Conservation (phyloP, 1,284 basidiomycete genomes). For the Retiboletus fuscus region DNA sequence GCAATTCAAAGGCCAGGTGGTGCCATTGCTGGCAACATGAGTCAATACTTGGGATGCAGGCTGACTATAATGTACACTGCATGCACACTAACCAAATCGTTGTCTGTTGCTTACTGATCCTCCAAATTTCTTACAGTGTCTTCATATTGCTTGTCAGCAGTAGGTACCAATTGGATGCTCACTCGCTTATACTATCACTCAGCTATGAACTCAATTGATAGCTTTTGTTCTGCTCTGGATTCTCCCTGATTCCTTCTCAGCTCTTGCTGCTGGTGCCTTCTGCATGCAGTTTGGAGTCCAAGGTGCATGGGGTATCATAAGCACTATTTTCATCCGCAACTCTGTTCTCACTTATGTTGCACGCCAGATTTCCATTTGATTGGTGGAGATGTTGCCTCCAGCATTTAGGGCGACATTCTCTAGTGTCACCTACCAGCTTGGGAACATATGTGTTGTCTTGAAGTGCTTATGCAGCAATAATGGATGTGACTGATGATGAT, state of each 20-base stretch:
- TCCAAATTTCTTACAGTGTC: slow-evolving; percentile 7
- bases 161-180: slow-evolving; percentile 14
- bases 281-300: slow-evolving; percentile 91
- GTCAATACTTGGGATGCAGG: slow-evolving; percentile 90
- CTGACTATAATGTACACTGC: slow-evolving; percentile 80
- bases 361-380: slow-evolving; percentile 79
- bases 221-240: slow-evolving; percentile 90
- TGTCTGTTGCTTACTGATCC: slow-evolving; percentile 3
- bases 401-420: slow-evolving; percentile 95
- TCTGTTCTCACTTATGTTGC: neutral
- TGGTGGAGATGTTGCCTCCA: slow-evolving; percentile 92
- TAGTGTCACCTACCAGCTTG: slow-evolving; percentile 91
- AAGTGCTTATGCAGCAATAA: neutral
- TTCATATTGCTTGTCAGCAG: slow-evolving; percentile 64
- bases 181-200: slow-evolving; percentile 73
- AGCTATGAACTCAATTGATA: slow-evolving; percentile 18
- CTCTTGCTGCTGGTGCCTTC: slow-evolving; percentile 83
- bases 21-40: slow-evolving; percentile 79
- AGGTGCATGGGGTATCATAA: slow-evolving; percentile 81
- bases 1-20: slow-evolving; percentile 72
- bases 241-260: slow-evolving; percentile 72
- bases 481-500: neutral
- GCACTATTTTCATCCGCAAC: slow-evolving; percentile 13
- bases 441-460: slow-evolving; percentile 61
- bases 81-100: neutral